Percentiles rank a stretch among this genome's conserved stretches.
phyloP scores from a whole-genome alignment of 257 asterid genomes.

The Knoxia roxburghii region DNA sequence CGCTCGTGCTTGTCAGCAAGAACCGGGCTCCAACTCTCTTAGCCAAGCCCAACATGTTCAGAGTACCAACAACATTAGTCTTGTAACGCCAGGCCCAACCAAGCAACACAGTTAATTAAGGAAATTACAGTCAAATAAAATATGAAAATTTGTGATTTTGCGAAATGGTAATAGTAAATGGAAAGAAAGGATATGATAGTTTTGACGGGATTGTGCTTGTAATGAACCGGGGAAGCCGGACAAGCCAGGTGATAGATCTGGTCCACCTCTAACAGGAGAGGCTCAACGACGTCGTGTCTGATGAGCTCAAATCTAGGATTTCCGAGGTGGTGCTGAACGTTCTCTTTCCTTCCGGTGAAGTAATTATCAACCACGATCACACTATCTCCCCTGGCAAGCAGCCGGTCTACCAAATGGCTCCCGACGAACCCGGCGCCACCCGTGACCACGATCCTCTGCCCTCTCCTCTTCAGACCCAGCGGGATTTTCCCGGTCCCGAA shows the following conservation, averaged over 20 bases:
- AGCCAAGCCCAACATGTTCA: slow-evolving; percentile 98
- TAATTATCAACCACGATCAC: slow-evolving; percentile 96
- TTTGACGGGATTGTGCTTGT: slow-evolving; percentile 94
- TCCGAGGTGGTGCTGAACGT: slow-evolving; percentile 80
- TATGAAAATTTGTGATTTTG: not conserved
- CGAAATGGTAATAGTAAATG: too few species aligned
- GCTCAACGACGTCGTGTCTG: slow-evolving; percentile 98
- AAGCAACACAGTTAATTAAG: slow-evolving; percentile 20
- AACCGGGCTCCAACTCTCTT: slow-evolving; percentile 97
- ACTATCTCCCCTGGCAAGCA: slow-evolving; percentile 79
- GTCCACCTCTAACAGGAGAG: slow-evolving; percentile 80
- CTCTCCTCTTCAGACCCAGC: slow-evolving; percentile 63
- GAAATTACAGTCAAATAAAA: slow-evolving; percentile 11
- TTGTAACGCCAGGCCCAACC: slow-evolving; percentile 38
- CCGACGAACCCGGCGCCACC: slow-evolving; percentile 99
- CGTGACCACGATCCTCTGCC: slow-evolving; percentile 75
- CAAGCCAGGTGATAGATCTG: slow-evolving; percentile 99
- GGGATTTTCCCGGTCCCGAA: slow-evolving; percentile 73
- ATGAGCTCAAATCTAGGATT: slow-evolving; percentile 86
- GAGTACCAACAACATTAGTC: slow-evolving; percentile 98
- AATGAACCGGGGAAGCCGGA: slow-evolving; percentile 98
- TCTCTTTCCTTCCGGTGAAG: slow-evolving; percentile 91
- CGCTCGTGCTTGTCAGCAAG: slow-evolving; percentile 97
- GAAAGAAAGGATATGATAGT: slow-evolving; percentile 77
- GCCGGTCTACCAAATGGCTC: slow-evolving; percentile 86